Evolutionary conservation across 2,329 filamentous ascomycete species (phyloP).

Genomic region (Arthrobotrys iridis): DNA sequence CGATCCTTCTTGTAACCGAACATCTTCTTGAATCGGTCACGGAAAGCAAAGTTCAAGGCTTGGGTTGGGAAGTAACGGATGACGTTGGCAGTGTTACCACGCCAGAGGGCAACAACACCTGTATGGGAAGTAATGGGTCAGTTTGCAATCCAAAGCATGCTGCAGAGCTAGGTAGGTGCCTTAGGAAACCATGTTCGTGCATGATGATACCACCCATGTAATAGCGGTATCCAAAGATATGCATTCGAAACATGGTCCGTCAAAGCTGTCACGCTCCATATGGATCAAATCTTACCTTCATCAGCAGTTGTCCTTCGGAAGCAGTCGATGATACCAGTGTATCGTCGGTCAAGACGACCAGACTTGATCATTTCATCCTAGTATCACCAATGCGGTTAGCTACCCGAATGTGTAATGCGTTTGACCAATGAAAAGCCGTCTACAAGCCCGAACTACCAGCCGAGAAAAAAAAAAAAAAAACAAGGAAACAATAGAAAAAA

Average conservation of each 20-base stretch:
- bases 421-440: conserved; percentile 49
- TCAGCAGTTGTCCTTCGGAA: conserved; percentile 89
- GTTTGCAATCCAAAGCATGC: neutral
- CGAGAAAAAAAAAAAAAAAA: conserved; percentile 48
- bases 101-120: conserved; percentile 85
- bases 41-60: conserved; percentile 99
- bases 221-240: neutral
- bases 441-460: conserved; percentile 10
- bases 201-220: neutral
- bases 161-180: neutral
- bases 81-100: conserved; percentile 99
- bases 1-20: conserved; percentile 99
- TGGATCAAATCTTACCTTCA: conserved; percentile 72
- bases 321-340: conserved; percentile 92
- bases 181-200: neutral
- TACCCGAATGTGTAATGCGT: conserved; percentile 56
- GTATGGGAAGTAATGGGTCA: neutral
- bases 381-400: conserved; percentile 55
- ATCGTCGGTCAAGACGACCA: conserved; percentile 98
- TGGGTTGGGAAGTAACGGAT: conserved; percentile 99
- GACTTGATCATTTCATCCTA: conserved; percentile 99
- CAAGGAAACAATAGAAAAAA: conserved; percentile 44
- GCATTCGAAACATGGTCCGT: neutral
- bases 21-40: conserved; percentile 99
- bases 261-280: neutral